A percentile compares a stretch with the other conserved stretches of the same genome.
These are phyloP conservation scores for Venturia aucupariae DNA, from an alignment of 2,329 filamentous ascomycete species.

Conservation along the genomic window DNA sequence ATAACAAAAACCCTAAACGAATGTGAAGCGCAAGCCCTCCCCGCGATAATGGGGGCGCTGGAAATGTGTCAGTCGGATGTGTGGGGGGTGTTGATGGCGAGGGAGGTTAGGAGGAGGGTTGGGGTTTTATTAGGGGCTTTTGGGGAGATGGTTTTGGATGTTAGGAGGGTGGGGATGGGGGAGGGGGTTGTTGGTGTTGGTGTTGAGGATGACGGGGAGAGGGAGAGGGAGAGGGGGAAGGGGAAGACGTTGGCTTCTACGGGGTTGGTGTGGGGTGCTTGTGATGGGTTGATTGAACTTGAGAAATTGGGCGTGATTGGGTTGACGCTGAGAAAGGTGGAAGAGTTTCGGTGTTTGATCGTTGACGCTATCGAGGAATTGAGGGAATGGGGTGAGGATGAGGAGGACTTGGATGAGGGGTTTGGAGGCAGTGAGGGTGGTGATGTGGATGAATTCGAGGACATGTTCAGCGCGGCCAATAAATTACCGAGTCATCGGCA, in stretches of 20 bases:
- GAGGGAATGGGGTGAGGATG: slow-evolving; percentile 76
- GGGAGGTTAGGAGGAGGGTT: slow-evolving; percentile 51
- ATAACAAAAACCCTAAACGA: slow-evolving; percentile 61
- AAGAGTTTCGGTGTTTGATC: slow-evolving; percentile 64
- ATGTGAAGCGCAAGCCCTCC: slow-evolving; percentile 63
- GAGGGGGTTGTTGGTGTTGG: background rate
- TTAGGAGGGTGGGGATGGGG: slow-evolving; percentile 6
- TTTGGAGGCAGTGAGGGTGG: slow-evolving; percentile 26
- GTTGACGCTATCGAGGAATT: slow-evolving; percentile 79
- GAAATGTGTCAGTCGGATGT: slow-evolving; percentile 11
- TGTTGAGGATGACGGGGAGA: no score
- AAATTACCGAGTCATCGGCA: slow-evolving; percentile 57
- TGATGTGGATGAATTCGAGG: slow-evolving; percentile 47
- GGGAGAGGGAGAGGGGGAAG: slow-evolving; percentile 17
- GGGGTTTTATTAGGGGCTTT: slow-evolving; percentile 28
- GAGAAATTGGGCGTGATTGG: slow-evolving; percentile 59
- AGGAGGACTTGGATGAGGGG: slow-evolving; percentile 47
- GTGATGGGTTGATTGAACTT: slow-evolving; percentile 61
- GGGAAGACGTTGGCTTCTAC: slow-evolving; percentile 43
- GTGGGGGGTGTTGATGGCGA: slow-evolving; percentile 26
- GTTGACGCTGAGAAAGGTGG: slow-evolving; percentile 60
- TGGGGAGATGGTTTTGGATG: slow-evolving; percentile 4
- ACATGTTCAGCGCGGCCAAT: slow-evolving; percentile 55
- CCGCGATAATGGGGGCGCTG: slow-evolving; percentile 62
- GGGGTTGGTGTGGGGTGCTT: slow-evolving; percentile 74